Percentiles rank a stretch among this genome's conserved stretches.
These are phyloP conservation scores for Globisporangium paddicum DNA, from an alignment of 352 stramenopile genomes.

Conservation along the genomic window DNA sequence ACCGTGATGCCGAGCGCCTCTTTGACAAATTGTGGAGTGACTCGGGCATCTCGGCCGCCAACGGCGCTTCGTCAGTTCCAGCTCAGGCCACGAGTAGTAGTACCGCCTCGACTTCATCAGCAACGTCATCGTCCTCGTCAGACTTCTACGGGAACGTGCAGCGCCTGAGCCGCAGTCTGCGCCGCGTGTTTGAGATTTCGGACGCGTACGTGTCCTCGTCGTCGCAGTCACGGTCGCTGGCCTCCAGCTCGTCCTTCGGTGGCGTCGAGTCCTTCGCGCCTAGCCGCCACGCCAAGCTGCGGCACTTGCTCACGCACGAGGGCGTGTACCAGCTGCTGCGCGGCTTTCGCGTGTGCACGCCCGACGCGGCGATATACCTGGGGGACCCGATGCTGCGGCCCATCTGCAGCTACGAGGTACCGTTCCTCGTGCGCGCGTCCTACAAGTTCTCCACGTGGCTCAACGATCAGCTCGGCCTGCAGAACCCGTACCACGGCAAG, in stretches of 20 bases:
- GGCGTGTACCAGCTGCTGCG: conserved; percentile 61
- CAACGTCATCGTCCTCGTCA: conserved; percentile 23
- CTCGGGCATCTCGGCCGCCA: conserved; percentile 22
- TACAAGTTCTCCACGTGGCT: conserved; percentile 80
- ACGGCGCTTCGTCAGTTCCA: conserved; percentile 11
- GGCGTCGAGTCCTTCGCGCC: conserved; percentile 56
- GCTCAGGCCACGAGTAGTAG: background rate
- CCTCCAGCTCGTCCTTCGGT: conserved; percentile 11
- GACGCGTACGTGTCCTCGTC: conserved; percentile 82
- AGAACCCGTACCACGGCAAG: conserved; percentile 64
- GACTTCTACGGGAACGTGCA: conserved; percentile 25
- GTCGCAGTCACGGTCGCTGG: conserved; percentile 44
- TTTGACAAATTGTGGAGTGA: conserved; percentile 80
- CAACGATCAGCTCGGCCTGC: conserved; percentile 60
- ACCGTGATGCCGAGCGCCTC: conserved; percentile 76
- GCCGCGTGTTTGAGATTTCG: conserved; percentile 81
- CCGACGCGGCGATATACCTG: conserved; percentile 58
- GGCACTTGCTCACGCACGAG: conserved; percentile 54
- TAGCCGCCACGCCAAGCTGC: conserved; percentile 47
- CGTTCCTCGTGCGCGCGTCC: conserved; percentile 67
- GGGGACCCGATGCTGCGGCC: conserved; percentile 83
- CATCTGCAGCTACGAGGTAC: conserved; percentile 81
- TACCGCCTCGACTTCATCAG: background rate
- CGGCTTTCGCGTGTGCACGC: conserved; percentile 70
- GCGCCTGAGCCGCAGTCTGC: conserved; percentile 62